Evolutionary conservation across 1,139 yeast species (phyloP).

Genomic region (Candida dubliniensis): DNA sequence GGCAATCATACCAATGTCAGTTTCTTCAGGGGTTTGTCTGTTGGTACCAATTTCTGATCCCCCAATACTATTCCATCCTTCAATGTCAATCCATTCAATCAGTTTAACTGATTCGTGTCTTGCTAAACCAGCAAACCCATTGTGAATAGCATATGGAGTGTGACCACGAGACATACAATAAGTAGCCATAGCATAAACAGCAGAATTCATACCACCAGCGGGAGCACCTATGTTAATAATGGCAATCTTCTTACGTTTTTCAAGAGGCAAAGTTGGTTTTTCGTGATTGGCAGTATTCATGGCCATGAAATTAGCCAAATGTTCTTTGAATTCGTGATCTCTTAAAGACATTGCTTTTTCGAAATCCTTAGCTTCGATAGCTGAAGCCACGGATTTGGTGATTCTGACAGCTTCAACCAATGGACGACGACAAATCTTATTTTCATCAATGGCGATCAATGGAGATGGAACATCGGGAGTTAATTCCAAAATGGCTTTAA

Average conservation of each 20-base stretch:
- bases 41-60: constrained; percentile 85
- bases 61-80: constrained; percentile 73
- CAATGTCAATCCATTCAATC: constrained; percentile 67
- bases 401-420: constrained; percentile 70
- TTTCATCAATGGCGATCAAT: constrained; percentile 71
- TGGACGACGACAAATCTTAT: constrained; percentile 67
- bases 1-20: constrained; percentile 73
- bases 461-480: constrained; percentile 76
- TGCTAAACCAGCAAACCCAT: constrained; percentile 77
- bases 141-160: constrained; percentile 68
- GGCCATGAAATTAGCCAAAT: constrained; percentile 59
- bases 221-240: constrained; percentile 82
- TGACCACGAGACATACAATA: constrained; percentile 78
- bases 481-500: constrained; percentile 67
- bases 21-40: constrained; percentile 64
- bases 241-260: constrained; percentile 62
- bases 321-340: constrained; percentile 71
- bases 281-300: constrained; percentile 63
- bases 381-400: constrained; percentile 70
- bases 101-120: constrained; percentile 68
- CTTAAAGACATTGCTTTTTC: constrained; percentile 66
- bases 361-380: constrained; percentile 58
- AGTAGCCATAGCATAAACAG: constrained; percentile 72
- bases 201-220: constrained; percentile 78
- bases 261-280: constrained; percentile 55